phyloP scores from a whole-genome alignment of 305 asterid species.

The Rubia occidens region DNA sequence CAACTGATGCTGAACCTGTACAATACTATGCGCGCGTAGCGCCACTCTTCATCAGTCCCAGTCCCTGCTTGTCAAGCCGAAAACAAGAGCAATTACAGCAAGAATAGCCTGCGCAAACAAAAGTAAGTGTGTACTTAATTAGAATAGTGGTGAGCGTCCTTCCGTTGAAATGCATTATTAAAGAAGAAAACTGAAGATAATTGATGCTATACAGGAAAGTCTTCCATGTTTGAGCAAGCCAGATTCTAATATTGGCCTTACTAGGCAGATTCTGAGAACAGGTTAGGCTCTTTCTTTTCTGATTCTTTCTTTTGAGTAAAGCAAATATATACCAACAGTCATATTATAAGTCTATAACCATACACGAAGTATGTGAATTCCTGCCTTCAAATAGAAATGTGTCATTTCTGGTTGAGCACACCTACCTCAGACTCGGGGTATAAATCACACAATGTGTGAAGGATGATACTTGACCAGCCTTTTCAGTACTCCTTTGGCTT shows the following conservation, averaged over 20 bases:
- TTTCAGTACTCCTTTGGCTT: background rate
- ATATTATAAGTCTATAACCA: background rate
- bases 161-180: background rate
- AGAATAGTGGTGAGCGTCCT: background rate
- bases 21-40: background rate
- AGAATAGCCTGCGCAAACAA: conserved; percentile 48
- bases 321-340: background rate
- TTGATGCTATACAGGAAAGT: background rate
- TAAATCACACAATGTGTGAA: background rate
- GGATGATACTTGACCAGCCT: background rate
- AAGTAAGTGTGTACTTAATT: background rate
- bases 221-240: background rate
- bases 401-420: background rate
- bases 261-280: background rate
- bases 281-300: background rate
- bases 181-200: background rate
- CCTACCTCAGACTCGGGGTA: too few species aligned
- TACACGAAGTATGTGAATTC: background rate
- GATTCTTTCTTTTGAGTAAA: background rate
- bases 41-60: conserved; percentile 13
- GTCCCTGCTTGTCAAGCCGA: conserved; percentile 43
- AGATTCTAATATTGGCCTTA: background rate
- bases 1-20: conserved; percentile 6
- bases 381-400: background rate
- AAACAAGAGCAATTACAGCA: conserved; percentile 42